Evolutionary conservation across 129 eudicot species (phyloP), one percentile per base, ranked within the genome.

Genomic region (Gnaphalium uliginosum): DNA sequence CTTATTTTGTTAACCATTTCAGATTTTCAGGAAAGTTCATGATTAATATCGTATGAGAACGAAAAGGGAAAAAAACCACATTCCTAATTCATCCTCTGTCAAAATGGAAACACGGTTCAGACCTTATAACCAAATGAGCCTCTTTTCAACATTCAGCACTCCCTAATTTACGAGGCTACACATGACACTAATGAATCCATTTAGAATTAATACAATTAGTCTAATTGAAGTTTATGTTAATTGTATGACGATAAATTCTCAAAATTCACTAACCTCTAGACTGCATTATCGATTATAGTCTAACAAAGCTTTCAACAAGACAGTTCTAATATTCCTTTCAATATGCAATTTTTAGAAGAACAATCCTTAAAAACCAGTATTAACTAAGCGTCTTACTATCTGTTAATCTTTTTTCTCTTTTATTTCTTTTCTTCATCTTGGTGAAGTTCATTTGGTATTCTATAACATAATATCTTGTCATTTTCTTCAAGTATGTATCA

Each of bases 1-100:
- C 43, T 68, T 59, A 68, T 68, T 77, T 77, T 77, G 59, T 57
- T 76, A 33, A 53, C 56, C 66, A 46, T 46, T 46, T 46, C 53
- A 46, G 53, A 46, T 46, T 11, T 46, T 2, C 53, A 46, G 5
- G 53, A 14, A 46, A 46, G 14, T 46, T 46, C 18, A 46, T 46
- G 18, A 46, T 13, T 46, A 3, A 8, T 13, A 14, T 41, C 9
- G 53, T 46, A 46, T 46, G 18, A 46, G 53, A 46, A 46, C 6
- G 53, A 46, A 46, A 46, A 2, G 53, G 33, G 18, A 46, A 46
- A 11, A 46, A 46, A 6, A 46, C 53, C 53, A 46, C 5, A 46
- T 46, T 4, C 53, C n/a, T 14, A 46, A 14, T 46, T 46, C n/a
- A 1, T 46, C 53, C 53, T 46, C 53, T 46, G 18, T 46, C 18